These are phyloP conservation scores for Coemansia interrupta DNA, from an alignment of 192 early-diverging fungal species.

Conservation along the genomic window DNA sequence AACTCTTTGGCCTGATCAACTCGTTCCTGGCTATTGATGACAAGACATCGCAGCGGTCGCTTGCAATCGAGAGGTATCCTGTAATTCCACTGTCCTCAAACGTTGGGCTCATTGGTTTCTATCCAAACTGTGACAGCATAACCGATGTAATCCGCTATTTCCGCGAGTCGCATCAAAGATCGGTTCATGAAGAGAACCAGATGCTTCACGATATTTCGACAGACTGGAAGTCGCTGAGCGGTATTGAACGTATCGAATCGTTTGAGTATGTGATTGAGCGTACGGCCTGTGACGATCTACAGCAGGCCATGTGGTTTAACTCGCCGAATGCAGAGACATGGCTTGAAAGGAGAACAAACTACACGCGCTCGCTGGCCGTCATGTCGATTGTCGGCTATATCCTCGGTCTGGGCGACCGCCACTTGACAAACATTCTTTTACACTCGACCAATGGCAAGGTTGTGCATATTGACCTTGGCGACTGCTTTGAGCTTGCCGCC, in stretches of 20 bases:
- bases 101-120: constrained; percentile 92
- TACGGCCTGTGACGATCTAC: constrained; percentile 88
- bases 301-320: constrained; percentile 90
- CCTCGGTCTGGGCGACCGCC: constrained; percentile 93
- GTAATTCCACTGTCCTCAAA: constrained; percentile 93
- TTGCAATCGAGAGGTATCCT: constrained; percentile 85
- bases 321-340: constrained; percentile 94
- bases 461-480: constrained; percentile 97
- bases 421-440: constrained; percentile 94
- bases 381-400: constrained; percentile 99
- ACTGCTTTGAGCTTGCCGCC: constrained; percentile 96
- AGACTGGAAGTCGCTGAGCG: constrained; percentile 81
- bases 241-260: constrained; percentile 90
- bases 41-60: constrained; percentile 86
- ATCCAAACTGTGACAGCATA: constrained; percentile 84
- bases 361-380: constrained; percentile 88
- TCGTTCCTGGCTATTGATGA: constrained; percentile 75
- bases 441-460: constrained; percentile 85
- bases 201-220: constrained; percentile 85
- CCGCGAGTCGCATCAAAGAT: constrained; percentile 73
- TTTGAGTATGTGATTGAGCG: constrained; percentile 89
- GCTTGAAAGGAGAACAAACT: constrained; percentile 92
- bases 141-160: constrained; percentile 83
- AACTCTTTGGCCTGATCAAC: constrained; percentile 95
- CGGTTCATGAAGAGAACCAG: constrained; percentile 84